Evolutionary conservation across 306 rosid species (phyloP).

Genomic region (Quercus berberidifolia): DNA sequence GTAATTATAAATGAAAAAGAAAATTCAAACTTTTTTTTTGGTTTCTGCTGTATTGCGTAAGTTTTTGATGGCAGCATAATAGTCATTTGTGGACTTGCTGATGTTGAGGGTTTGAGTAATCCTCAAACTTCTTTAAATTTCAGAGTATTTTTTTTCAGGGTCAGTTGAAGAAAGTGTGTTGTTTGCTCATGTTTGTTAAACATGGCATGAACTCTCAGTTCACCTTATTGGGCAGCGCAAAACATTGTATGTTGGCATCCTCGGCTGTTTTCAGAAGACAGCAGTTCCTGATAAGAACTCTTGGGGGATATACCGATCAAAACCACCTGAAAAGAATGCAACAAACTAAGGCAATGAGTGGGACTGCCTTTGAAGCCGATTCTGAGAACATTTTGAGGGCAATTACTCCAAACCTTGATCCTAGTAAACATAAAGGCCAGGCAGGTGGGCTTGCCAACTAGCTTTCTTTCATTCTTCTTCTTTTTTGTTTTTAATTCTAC

Average conservation of each 20-base stretch:
- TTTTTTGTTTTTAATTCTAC: background rate
- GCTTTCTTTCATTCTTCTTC: background rate
- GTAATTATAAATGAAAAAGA: too few species aligned
- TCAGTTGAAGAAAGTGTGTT: slow-evolving; percentile 34
- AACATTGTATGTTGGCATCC: slow-evolving; percentile 48
- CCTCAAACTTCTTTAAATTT: background rate
- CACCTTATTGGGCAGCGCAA: slow-evolving; percentile 34
- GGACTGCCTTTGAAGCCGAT: slow-evolving; percentile 48
- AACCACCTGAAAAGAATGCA: slow-evolving; percentile 37
- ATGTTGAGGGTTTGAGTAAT: background rate
- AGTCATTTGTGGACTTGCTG: background rate
- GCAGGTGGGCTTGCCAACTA: slow-evolving; percentile 51
- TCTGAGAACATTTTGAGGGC: slow-evolving; percentile 56
- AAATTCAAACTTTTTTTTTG: too few species aligned
- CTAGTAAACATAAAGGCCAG: slow-evolving; percentile 72
- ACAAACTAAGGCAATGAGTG: slow-evolving; percentile 22
- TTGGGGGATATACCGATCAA: slow-evolving; percentile 40
- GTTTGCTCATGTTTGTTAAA: slow-evolving; percentile 41
- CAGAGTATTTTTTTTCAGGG: slow-evolving; percentile 10
- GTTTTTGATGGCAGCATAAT: too few species aligned
- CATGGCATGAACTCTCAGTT: slow-evolving; percentile 48
- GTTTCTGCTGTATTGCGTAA: background rate
- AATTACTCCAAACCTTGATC: slow-evolving; percentile 73
- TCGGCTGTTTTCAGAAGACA: slow-evolving; percentile 72
- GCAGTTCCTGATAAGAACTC: slow-evolving; percentile 59